phyloP scores from a whole-genome alignment of 2,329 filamentous ascomycete genomes.

The Penicillium sp. region DNA sequence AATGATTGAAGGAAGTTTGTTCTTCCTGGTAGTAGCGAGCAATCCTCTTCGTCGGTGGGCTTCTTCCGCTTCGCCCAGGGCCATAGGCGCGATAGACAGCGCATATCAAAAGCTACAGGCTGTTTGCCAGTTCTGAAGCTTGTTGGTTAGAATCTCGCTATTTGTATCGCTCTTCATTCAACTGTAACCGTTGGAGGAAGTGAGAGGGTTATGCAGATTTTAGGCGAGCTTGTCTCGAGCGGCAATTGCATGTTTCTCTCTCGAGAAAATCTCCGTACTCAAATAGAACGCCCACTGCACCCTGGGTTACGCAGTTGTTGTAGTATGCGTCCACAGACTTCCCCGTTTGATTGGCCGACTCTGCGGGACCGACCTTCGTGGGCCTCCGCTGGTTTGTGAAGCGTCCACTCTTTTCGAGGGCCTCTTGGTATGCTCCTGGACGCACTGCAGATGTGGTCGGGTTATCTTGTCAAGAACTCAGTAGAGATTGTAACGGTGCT shows the following conservation, averaged over 20 bases:
- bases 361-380: too few species aligned
- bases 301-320: constrained; percentile 13
- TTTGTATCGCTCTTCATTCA: not conserved
- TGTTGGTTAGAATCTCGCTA: not conserved
- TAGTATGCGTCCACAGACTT: constrained; percentile 1
- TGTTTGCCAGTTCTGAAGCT: too few species aligned
- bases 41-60: constrained; percentile 12
- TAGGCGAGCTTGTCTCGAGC: too few species aligned
- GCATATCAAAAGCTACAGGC: constrained; percentile 8
- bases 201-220: too few species aligned
- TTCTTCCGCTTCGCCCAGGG: constrained; percentile 17
- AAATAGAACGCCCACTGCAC: not conserved
- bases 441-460: not conserved
- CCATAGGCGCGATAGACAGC: constrained; percentile 19
- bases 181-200: too few species aligned
- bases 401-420: not conserved
- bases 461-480: not conserved
- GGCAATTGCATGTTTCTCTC: too few species aligned
- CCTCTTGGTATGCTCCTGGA: too few species aligned
- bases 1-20: constrained; percentile 9
- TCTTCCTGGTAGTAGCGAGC: constrained; percentile 10
- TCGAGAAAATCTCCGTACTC: not conserved
- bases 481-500: constrained; percentile 7
- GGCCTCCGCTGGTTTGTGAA: not conserved
- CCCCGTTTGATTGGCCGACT: too few species aligned